Evolutionary conservation across 495 filamentous ascomycete genomes (phyloP).

Genomic region (Podospora comata): DNA sequence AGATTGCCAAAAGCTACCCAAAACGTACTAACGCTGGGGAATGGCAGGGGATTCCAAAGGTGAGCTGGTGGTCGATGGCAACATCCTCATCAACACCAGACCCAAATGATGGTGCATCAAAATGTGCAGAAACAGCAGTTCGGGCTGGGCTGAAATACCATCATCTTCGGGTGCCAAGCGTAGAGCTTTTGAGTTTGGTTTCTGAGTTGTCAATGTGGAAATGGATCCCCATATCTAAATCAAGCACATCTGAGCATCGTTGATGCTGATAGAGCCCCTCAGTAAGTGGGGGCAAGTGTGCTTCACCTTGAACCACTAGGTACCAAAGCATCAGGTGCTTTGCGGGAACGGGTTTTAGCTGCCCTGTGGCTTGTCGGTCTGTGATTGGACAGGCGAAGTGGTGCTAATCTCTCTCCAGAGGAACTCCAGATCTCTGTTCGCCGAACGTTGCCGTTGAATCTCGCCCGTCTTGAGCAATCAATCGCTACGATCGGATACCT

Average conservation of each 20-base stretch:
- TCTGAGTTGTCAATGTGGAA: constrained; percentile 22
- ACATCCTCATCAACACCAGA: not conserved
- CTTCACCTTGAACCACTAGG: constrained; percentile 10
- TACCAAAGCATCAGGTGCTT: constrained; percentile 1
- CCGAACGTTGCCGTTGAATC: not conserved
- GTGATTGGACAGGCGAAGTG: constrained; percentile 9
- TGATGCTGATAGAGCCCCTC: constrained; percentile 7
- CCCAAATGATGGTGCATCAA: not conserved
- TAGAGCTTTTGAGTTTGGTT: not conserved
- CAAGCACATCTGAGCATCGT: constrained; percentile 7
- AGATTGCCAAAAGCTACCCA: constrained; percentile 6
- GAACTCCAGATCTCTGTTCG: not conserved
- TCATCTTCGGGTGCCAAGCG: constrained; percentile 18
- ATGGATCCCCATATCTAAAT: constrained; percentile 11
- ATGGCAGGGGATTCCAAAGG: constrained; percentile 4
- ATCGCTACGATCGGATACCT: not conserved
- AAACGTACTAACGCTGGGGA: constrained; percentile 14
- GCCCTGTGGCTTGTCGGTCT: not conserved
- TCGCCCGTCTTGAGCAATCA: not conserved
- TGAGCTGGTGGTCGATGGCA: constrained; percentile 13
- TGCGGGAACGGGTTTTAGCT: not conserved
- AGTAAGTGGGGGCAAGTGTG: constrained; percentile 3
- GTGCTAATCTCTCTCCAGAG: not conserved
- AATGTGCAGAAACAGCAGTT: constrained; percentile 3
- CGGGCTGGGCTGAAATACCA: constrained; percentile 19